phyloP scores from a whole-genome alignment of 2,329 filamentous ascomycete species.

The Nigrospora sphaerica region DNA sequence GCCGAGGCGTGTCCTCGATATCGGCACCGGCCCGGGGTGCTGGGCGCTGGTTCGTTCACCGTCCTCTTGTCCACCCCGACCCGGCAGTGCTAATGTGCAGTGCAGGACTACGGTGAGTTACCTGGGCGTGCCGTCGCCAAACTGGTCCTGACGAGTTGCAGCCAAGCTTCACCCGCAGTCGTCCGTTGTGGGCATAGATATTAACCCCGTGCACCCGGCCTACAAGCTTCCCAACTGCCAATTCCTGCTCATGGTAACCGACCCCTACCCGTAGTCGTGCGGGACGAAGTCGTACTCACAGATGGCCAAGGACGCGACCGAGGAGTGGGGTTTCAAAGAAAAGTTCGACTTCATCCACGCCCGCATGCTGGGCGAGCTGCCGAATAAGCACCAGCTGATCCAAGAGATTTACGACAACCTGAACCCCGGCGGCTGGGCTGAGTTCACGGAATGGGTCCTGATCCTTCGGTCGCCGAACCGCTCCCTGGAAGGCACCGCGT shows the following conservation, averaged over 20 bases:
- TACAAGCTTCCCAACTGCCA: constrained; percentile 17
- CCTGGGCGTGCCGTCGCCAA: neutral
- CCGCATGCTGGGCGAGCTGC: constrained; percentile 18
- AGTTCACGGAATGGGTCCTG: constrained; percentile 27
- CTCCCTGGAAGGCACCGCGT: constrained; percentile 18
- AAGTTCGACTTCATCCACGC: constrained; percentile 23
- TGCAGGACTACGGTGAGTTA: constrained; percentile 1
- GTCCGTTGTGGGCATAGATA: constrained; percentile 19
- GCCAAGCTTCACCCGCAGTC: constrained; percentile 15
- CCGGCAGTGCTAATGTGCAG: neutral
- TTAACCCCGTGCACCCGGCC: constrained; percentile 16
- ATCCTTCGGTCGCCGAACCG: constrained; percentile 21
- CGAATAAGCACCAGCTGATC: constrained; percentile 12
- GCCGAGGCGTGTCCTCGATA: constrained; percentile 18
- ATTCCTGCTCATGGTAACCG: constrained; percentile 13
- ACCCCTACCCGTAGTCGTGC: no score
- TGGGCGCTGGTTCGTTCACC: constrained; percentile 16
- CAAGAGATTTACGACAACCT: constrained; percentile 21
- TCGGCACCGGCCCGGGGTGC: constrained; percentile 21
- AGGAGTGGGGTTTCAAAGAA: constrained; percentile 14
- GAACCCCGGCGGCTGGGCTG: constrained; percentile 23
- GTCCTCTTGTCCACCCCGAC: neutral
- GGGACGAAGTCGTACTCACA: no score
- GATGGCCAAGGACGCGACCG: constrained; percentile 9
- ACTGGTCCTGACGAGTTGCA: neutral